Base-by-base conservation (phyloP, 2,329 filamentous ascomycete species). In the Fusarium decemcellulare region DNA sequence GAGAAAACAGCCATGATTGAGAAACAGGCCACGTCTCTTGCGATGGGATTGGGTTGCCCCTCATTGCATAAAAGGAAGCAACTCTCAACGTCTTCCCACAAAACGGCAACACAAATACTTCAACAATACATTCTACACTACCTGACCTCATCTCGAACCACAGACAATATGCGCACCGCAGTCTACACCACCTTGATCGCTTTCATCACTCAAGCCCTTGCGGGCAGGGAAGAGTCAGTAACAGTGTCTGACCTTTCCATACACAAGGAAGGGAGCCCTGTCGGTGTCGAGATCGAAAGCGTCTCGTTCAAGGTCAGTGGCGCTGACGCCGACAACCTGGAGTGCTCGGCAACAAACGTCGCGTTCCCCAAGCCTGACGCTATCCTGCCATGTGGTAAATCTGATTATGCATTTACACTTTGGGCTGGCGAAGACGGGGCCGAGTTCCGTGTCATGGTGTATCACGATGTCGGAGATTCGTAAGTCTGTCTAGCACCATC, bases 221-320 rank as follows among this genome's bases (percentile, higher is more conserved):
- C 61, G 6, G 39, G 54, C 15, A 18, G 29, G 5, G 44, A 58
- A 39, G 67, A 70, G 50, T 14, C n/a, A 11, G 50, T 70, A 6
- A 65, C 47, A 4, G 46, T 70, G 6, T 68, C 62, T 15, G 44
- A 53, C n/a, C 62, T 70, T 27, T 59, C 34, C 4, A 34, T 70
- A 8, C 61, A 64, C 12, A 56, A 48, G 47, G 2, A 14, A 7
- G 63, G 51, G 34, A 66, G 46, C 18, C 63, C 63, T 11, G 42
- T 63, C 12, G 63, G 56, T 5, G n/a, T 30, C 16, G 47, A 3
- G 0, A 61, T 68, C 5, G 27, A 56, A 5, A 68, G 39, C 18
- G 50, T 68, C 16, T 66, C 59, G 10, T 70, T 70, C 40, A 66
- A 23, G 27, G n/a, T 70, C 16, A 60, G 50, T 8, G 62, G 65